Percentiles rank a stretch among this genome's conserved stretches.
These are phyloP conservation scores for Vitis riparia DNA, from an alignment of 164 flowering plant genomes.

Conservation along the genomic window DNA sequence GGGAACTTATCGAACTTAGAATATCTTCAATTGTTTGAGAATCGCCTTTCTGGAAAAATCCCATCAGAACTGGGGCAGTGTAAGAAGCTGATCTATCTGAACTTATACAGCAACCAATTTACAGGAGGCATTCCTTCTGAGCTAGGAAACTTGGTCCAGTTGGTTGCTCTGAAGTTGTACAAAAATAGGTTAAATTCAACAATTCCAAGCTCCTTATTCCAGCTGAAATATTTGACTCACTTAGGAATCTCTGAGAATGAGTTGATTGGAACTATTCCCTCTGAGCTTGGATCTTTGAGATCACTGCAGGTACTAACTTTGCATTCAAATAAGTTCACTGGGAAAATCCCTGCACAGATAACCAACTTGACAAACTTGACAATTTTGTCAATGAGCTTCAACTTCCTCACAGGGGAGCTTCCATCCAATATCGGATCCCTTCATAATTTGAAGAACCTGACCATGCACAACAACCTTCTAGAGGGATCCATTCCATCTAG, in stretches of 20 bases:
- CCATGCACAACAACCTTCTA: slow-evolving; percentile 37
- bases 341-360: slow-evolving; percentile 53
- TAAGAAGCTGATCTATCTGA: slow-evolving; percentile 40
- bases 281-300: slow-evolving; percentile 48
- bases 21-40: slow-evolving; percentile 40
- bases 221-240: slow-evolving; percentile 35
- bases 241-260: slow-evolving; percentile 58
- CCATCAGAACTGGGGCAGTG: slow-evolving; percentile 64
- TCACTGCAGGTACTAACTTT: slow-evolving; percentile 49
- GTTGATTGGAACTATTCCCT: slow-evolving; percentile 51
- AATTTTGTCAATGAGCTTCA: slow-evolving; percentile 41
- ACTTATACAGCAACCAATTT: slow-evolving; percentile 43
- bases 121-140: slow-evolving; percentile 60
- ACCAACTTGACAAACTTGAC: slow-evolving; percentile 51
- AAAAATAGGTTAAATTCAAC: slow-evolving; percentile 46
- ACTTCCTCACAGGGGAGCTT: slow-evolving; percentile 52
- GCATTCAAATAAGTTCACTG: slow-evolving; percentile 55
- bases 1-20: slow-evolving; percentile 53
- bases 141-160: slow-evolving; percentile 43
- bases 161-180: slow-evolving; percentile 40
- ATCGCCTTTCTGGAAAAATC: slow-evolving; percentile 46
- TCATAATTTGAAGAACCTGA: slow-evolving; percentile 43
- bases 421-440: slow-evolving; percentile 58
- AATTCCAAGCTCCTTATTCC: slow-evolving; percentile 52
- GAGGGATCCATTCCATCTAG: slow-evolving; percentile 68